Evolutionary conservation across 768 basidiomycete species (phyloP).

Genomic region (Leccinum aurantiacum): DNA sequence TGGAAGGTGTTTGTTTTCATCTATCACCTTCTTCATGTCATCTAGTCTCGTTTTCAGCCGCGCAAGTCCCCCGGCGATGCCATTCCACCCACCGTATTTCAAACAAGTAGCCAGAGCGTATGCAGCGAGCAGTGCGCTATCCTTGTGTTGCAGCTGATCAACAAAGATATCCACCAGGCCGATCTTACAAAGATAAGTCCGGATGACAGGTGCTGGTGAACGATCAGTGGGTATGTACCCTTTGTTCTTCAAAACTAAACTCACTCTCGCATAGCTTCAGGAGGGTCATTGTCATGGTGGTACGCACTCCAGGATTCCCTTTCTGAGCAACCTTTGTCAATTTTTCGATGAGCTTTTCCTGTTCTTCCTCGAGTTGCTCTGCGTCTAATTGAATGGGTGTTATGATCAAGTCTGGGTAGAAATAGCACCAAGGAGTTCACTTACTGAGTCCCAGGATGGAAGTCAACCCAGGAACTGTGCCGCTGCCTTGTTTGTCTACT

Average conservation of each 20-base stretch:
- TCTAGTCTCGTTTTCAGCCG: constrained; percentile 3
- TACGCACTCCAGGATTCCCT: constrained; percentile 16
- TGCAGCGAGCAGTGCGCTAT: constrained; percentile 20
- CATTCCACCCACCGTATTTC: constrained; percentile 13
- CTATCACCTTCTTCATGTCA: constrained; percentile 14
- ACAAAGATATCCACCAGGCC: constrained; percentile 14
- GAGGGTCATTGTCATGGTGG: constrained; percentile 25
- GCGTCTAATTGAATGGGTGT: constrained; percentile 6
- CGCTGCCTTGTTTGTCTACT: background rate
- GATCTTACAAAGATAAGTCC: constrained; percentile 6
- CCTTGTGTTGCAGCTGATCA: constrained; percentile 16
- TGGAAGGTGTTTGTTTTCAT: constrained; percentile 7
- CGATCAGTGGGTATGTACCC: background rate
- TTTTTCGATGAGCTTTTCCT: background rate
- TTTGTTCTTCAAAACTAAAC: background rate
- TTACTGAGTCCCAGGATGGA: constrained; percentile 21
- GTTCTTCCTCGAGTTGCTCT: background rate
- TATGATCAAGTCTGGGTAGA: background rate
- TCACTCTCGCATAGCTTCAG: constrained; percentile 24
- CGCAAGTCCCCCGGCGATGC: background rate
- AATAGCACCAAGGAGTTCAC: background rate
- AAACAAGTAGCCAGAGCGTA: constrained; percentile 22
- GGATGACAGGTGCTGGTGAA: background rate
- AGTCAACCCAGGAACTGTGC: background rate
- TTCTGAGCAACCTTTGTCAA: background rate